Evolutionary conservation across 2,329 filamentous ascomycete species (phyloP), one percentile per base, ranked within the genome.

Genomic region (Aspergillus hiratsukae): DNA sequence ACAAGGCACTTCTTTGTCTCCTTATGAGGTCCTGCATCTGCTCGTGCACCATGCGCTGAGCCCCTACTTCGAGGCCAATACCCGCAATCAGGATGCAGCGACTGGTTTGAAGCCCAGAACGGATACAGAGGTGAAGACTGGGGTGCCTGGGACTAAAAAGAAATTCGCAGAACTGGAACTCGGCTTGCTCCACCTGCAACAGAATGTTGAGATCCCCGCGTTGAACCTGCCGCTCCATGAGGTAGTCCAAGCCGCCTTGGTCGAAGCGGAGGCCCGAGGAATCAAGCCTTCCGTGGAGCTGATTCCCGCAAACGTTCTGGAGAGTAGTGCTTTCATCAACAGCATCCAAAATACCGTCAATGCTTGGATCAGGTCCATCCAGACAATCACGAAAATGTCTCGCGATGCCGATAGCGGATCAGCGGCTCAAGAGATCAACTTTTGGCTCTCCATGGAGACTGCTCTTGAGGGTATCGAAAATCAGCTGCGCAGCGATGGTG

Each of bases 301-400:
- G 59, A 89, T 99, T 49, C 88, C 91, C 2, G 68, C 83, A 8
- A 76, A 83, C 10, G 82, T 95, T n/a, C 80, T 97, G 35, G 87
- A 90, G 57, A 94, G 97, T 75, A 96, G 90, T 67, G 86, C 86
- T 10, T 95, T 99, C 64, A 87, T 97, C 67, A 99, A 99, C 75
- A 91, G 88, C 65, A 80, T 99, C 40, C 94, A 97, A 72, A 88
- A 90, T 51, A 94, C 88, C 50, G 94, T 97, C 58, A 99, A 97
- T 73, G 87, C 88, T 61, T 99, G 94, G 94, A 99, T 99, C 77
- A 96, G 96, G 77, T 96, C 93, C 10, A 99, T 99, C 62, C 93
- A 97, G 72, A 88, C 88, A 49, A 95, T 97, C 65, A 99, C 94
- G 41, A 95, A 95, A 76, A 89, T 96, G 80, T 90, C 91, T 43